Base-by-base conservation (phyloP, 2,329 filamentous ascomycete species). In the Colletotrichum melonis region DNA sequence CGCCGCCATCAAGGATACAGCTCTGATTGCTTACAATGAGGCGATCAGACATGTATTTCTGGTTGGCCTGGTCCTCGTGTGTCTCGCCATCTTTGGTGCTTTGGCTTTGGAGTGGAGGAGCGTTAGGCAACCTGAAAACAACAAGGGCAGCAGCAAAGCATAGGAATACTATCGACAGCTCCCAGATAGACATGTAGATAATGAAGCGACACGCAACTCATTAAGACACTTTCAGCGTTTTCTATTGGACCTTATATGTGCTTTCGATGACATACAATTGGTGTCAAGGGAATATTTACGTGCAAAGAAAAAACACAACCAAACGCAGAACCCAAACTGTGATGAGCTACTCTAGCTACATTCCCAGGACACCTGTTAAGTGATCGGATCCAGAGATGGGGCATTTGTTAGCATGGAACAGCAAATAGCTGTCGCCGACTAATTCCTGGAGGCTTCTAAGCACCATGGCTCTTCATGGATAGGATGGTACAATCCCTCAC, bases 101-200 rank as follows among this genome's bases (percentile, higher is more conserved):
- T 75, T 86, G 2, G 82, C 85, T 16, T 86, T 92, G 73, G 86
- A 92, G 79, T 92, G 90, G 90, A 88, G 73, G 1, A 79, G 74
- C 7, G 76, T 79, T 2, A 78, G 76, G 59, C 67, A 71, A 16
- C 12, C 74, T 73, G 32, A 19, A 2, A 49, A 49, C 19, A 22
- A n/a, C 8, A 9, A 49, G 19, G 4, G 16, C 19, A 19, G 4
- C 8, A 22, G 19, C 19, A 49, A 49, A 19, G 42, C 42, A 22
- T 49, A 42, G 16, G 38, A 19, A n/a, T 49, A 9, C 0, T 49
- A 11, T 11, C 19, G 7, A 42, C 7, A 6, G 5, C 7, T 42
- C 8, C 7, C 2, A 14, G 16, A 8, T 42, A 42, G 16, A 42
- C 14, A 4, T 4, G 19, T 9, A 49, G 4, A 11, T 9, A 4